Percentiles rank a stretch among this genome's conserved stretches.
Conservation (phyloP, 768 basidiomycete genomes). For the Suillus americanus region DNA sequence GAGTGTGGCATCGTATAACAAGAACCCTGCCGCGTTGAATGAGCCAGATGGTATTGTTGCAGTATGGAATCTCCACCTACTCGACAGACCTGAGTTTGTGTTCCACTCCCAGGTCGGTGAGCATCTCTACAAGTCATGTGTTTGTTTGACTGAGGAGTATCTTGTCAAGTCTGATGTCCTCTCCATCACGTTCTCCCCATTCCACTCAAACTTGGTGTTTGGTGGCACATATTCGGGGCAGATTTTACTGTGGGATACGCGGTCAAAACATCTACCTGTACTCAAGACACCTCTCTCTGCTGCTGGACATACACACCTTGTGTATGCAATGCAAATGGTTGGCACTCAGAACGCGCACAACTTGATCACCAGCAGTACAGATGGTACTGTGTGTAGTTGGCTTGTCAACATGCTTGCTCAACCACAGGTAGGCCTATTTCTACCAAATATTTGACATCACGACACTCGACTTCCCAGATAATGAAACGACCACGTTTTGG, state of each 20-base stretch:
- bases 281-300: slow-evolving; percentile 96
- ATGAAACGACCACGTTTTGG: slow-evolving; percentile 96
- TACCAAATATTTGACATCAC: slow-evolving; percentile 51
- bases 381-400: slow-evolving; percentile 98
- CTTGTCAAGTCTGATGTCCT: slow-evolving; percentile 86
- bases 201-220: slow-evolving; percentile 95
- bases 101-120: slow-evolving; percentile 92
- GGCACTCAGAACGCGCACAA: slow-evolving; percentile 99
- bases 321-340: slow-evolving; percentile 98
- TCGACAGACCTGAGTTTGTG: slow-evolving; percentile 95
- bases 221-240: slow-evolving; percentile 99
- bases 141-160: slow-evolving; percentile 8
- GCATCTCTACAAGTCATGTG: background rate
- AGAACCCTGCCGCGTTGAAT: slow-evolving; percentile 89
- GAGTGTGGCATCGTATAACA: slow-evolving; percentile 95
- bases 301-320: slow-evolving; percentile 96
- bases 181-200: slow-evolving; percentile 95
- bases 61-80: slow-evolving; percentile 94
- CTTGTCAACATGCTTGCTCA: slow-evolving; percentile 98
- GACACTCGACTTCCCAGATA: slow-evolving; percentile 89
- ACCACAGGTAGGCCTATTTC: slow-evolving; percentile 67
- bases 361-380: slow-evolving; percentile 93
- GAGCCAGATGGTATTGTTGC: slow-evolving; percentile 97
- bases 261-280: slow-evolving; percentile 94
- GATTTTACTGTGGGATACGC: slow-evolving; percentile 96